Evolutionary conservation across 2,329 filamentous ascomycete genomes (phyloP), one percentile per base, ranked within the genome.

Genomic region (Aspergillus sp.): DNA sequence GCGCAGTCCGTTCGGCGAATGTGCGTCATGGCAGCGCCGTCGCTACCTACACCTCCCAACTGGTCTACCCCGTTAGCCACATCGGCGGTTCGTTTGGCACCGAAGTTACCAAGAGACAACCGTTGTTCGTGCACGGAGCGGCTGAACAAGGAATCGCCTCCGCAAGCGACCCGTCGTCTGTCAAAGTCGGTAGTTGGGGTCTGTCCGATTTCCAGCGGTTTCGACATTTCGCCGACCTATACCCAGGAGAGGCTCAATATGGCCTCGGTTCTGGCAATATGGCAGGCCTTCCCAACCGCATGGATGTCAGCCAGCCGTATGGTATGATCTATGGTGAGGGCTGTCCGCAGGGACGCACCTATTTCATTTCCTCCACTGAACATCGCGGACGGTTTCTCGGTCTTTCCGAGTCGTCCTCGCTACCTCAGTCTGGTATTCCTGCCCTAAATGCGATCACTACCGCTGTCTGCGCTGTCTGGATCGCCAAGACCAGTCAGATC

Each of bases 261-360:
- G 89, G 89, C 3, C 57, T 88, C 30, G 86, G 83, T 3, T 68
- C 84, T 19, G 86, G 86, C 4, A 79, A 85, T 25, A 54, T 78
- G 32, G 78, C 86, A 7, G 85, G 82, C 11, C 66, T 79, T 15
- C 83, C 84, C 1, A 95, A 95, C 49, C 74, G 82, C 22, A 88
- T 95, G 81, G 88, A 94, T 53, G 75, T 94, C 22, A 94, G 86
- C 51, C 83, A 89, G 48, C 74, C 75, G 6, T 88, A 83, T 52
- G 89, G 89, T 6, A 75, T 89, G 62, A 64, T 93, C 5, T 80
- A 84, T 33, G 89, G 86, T 3, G 86, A 94, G 63, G 88, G 86
- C 2, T 85, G 81, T 35, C 86, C 86, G 0, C 83, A 84, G 30
- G 88, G 89, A 3, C 78, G 80, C 35, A 72, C 77, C 27, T 91